Base-by-base conservation (phyloP, 2,329 filamentous ascomycete species). In the Sporothrix curviconia region DNA sequence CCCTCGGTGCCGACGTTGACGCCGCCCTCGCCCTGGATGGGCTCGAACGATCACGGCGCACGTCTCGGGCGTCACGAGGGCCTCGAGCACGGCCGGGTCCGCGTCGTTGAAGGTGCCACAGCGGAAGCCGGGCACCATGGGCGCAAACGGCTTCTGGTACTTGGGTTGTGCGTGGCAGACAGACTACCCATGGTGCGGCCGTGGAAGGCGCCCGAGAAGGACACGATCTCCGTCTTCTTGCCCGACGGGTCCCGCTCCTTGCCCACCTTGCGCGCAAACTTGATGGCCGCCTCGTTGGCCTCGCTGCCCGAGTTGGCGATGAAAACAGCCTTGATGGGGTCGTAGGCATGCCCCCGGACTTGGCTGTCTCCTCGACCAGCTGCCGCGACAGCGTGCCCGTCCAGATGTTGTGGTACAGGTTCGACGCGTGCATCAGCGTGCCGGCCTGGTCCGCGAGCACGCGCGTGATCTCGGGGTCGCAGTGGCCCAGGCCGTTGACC, bases 361-460 rank as follows among this genome's bases (percentile, higher is more conserved):
- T 83, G 55, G 81, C 73, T 0, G 94, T 99, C 72, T 87, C 86
- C 66, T 92, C 82, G 34, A 99, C 83, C 24, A 99, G 80, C 24
- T 91, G 78, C 71, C 94, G 86, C 61, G 90, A 96, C 54, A 99
- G 83, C 2, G 87, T 84, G 32, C 92, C 92, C 1, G 90, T 96
- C 89, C 94, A 96, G 2, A 87, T 87, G 74, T 97, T 99, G 74
- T 96, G 89, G 80, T 97, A 99, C 19, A 99, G 82, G 72, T 99
- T 99, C 11, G 91, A 96, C 47, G 89, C 87, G 72, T 99, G 94
- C 57, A 96, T 81, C 51, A 99, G 82, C 7, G 85, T 91, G 67
- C 86, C 78, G 30, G 86, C 79, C 83, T 82, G 58, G 43, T 61
- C 56, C 11, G 85, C 80, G 61, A 97, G 77, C 52, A 96, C 78